Percentiles rank a stretch among this genome's conserved stretches.
Evolutionary conservation across 352 stramenopile genomes (phyloP).

Genomic region (Pythium folliculosum): DNA sequence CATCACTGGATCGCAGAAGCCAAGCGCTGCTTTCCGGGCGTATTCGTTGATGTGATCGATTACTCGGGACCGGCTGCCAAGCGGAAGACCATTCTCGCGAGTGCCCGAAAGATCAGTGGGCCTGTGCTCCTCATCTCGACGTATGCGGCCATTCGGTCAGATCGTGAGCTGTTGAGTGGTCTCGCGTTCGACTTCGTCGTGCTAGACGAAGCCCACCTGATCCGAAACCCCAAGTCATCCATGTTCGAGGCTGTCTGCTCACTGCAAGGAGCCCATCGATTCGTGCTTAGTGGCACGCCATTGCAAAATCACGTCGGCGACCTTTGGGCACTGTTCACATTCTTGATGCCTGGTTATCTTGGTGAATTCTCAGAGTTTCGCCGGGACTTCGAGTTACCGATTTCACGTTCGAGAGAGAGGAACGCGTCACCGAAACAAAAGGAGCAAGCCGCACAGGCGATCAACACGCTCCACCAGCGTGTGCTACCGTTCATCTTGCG

Average conservation of each 20-base stretch:
- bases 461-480: conserved; percentile 94
- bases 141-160: conserved; percentile 88
- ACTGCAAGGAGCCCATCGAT: conserved; percentile 83
- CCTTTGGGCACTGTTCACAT: conserved; percentile 97
- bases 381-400: conserved; percentile 62
- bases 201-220: conserved; percentile 97
- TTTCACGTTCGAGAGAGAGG: conserved; percentile 52
- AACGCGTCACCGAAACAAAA: conserved; percentile 79
- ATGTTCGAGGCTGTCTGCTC: conserved; percentile 83
- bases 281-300: conserved; percentile 96
- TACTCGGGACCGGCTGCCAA: conserved; percentile 66
- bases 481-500: conserved; percentile 98
- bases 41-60: conserved; percentile 72
- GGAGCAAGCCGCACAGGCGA: conserved; percentile 74
- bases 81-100: conserved; percentile 49
- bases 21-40: conserved; percentile 72
- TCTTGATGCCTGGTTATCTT: conserved; percentile 97
- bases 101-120: conserved; percentile 15
- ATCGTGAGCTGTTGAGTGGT: conserved; percentile 49
- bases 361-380: conserved; percentile 81
- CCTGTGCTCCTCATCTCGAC: conserved; percentile 68
- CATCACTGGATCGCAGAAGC: conserved; percentile 95
- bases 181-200: conserved; percentile 80
- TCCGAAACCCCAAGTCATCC: conserved; percentile 94
- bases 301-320: conserved; percentile 98